Base-by-base conservation (phyloP, 768 basidiomycete species). In the Leucosporidium yakuticum region DNA sequence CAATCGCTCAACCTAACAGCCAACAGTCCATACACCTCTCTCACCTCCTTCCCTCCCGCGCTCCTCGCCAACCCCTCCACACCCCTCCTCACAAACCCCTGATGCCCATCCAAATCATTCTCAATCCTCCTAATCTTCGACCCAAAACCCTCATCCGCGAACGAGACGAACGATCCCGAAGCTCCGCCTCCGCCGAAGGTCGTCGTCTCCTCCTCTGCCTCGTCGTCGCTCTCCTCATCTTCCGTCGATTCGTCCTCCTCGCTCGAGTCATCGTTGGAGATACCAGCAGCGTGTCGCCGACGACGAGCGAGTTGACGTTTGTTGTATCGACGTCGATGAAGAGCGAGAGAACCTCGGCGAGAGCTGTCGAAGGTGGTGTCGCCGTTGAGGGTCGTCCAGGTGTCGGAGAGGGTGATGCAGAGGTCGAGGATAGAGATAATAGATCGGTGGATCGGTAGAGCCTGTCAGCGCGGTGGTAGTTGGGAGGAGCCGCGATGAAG, bases 381-480 rank as follows among this genome's bases (percentile, higher is more conserved):
- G 53, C 53, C 53, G 57, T 58, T 36, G 57, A 58, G 36, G 23
- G 57, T 58, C 11, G 57, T 36, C 57, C 57, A 58, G n/a, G 57
- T 32, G 36, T 58, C 57, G 31, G 57, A 58, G 36, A 32, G 23
- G 31, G 57, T 36, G 57, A 58, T 32, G 57, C 57, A 58, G 57
- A 58, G 57, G 57, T 58, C 57, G 57, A 58, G 57, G 34, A 58
- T 31, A n/a, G 34, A 34, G 23, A 58, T 19, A 36, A 58, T 39
- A 19, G 57, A 58, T 1, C 57, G 57, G 36, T 58, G 34, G 23
- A 36, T 31, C 17, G 57, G 57, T 17, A n/a, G 19, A 6, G 34
- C 32, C 57, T 58, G 17, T 11, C 1, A 56, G 15, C 5, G 32
- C 15, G 5, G 6, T 17, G 15, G 20, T 19, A 39, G 14, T 21